Conservation (phyloP, 1,139 yeast genomes). For the Candida glucosophila region DNA sequence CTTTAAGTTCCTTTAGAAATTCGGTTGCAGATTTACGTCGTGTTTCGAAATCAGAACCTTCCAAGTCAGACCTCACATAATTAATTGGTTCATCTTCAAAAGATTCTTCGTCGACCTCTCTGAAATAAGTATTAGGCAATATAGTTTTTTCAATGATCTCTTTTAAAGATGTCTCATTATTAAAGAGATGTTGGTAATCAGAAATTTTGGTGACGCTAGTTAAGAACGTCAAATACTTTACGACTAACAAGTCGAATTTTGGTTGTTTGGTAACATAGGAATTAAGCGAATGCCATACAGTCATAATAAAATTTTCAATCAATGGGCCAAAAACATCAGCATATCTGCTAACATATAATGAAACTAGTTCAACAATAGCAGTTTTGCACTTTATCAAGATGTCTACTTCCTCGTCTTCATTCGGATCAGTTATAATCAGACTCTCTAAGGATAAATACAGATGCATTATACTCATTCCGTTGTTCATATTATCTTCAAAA, state of each 20-base stretch:
- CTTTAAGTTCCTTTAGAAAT: constrained; percentile 79
- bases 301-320: constrained; percentile 70
- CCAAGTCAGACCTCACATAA: constrained; percentile 83
- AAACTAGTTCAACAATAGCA: constrained; percentile 75
- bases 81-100: constrained; percentile 97
- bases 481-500: constrained; percentile 80
- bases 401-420: constrained; percentile 69
- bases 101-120: constrained; percentile 81
- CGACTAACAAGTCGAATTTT: constrained; percentile 78
- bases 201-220: constrained; percentile 74
- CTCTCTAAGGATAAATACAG: constrained; percentile 63
- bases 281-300: constrained; percentile 73
- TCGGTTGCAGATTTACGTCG: constrained; percentile 89
- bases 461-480: constrained; percentile 75
- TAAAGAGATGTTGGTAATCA: constrained; percentile 50
- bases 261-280: constrained; percentile 54
- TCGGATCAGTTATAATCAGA: constrained; percentile 43
- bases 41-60: constrained; percentile 90
- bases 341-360: constrained; percentile 81
- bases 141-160: constrained; percentile 78
- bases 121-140: constrained; percentile 77
- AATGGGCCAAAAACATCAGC: constrained; percentile 81
- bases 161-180: constrained; percentile 57
- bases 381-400: constrained; percentile 69
- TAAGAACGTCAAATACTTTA: constrained; percentile 71